Percentiles rank a stretch among this genome's conserved stretches.
Conservation (phyloP, 495 filamentous ascomycete species). For the Symbiotaphrina buchneri region DNA sequence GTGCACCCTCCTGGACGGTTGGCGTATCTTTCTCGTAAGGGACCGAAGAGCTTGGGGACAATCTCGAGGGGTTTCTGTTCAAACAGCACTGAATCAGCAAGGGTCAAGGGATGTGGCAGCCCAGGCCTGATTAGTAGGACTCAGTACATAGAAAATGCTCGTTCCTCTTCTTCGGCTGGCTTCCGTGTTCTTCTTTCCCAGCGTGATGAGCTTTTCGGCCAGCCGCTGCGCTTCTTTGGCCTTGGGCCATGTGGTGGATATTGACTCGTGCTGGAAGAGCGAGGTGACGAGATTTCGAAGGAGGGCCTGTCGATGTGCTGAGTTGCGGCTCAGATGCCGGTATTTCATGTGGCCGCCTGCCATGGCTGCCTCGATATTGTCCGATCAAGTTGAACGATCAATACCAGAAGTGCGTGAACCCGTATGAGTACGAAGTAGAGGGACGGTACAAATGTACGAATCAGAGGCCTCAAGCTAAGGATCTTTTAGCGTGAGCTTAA, state of each 20-base stretch:
- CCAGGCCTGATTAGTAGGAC: not conserved
- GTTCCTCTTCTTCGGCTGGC: slow-evolving; percentile 40
- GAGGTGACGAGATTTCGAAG: slow-evolving; percentile 92
- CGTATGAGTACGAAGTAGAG: slow-evolving; percentile 4
- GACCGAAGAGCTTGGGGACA: slow-evolving; percentile 73
- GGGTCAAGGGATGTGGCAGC: not conserved
- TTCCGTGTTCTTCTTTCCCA: slow-evolving; percentile 78
- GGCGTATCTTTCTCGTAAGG: slow-evolving; percentile 56
- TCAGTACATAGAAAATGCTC: slow-evolving; percentile 62
- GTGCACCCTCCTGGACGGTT: slow-evolving; percentile 84
- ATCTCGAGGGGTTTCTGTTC: slow-evolving; percentile 35
- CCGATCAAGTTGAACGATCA: not conserved
- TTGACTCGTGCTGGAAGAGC: slow-evolving; percentile 79
- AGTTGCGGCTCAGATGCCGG: slow-evolving; percentile 63
- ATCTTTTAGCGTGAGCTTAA: no score
- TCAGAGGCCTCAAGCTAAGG: no score
- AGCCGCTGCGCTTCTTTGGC: slow-evolving; percentile 89
- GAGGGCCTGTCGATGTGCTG: slow-evolving; percentile 73
- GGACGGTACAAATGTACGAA: no score
- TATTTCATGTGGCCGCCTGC: slow-evolving; percentile 68
- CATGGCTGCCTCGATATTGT: slow-evolving; percentile 28
- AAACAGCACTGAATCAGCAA: not conserved
- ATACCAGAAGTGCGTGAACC: not conserved
- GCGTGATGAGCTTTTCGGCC: slow-evolving; percentile 81
- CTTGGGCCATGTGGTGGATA: slow-evolving; percentile 86